A percentile compares a stretch with the other conserved stretches of the same genome.
phyloP scores from a whole-genome alignment of 257 asterid genomes.

The Jaltomata sinuosa region DNA sequence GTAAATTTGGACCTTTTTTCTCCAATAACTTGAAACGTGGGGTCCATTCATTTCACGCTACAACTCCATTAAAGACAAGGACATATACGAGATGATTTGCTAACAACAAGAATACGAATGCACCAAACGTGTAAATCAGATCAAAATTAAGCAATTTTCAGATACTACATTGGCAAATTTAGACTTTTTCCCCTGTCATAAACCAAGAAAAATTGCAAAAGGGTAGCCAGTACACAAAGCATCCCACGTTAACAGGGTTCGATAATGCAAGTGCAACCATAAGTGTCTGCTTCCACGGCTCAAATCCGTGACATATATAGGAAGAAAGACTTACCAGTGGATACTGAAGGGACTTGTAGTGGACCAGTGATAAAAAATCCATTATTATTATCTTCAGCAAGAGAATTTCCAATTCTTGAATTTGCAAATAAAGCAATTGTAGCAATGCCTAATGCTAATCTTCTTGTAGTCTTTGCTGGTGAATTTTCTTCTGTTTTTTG shows the following conservation, averaged over 20 bases:
- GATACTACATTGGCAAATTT: neutral
- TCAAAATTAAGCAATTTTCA: neutral
- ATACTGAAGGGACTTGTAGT: constrained; percentile 35
- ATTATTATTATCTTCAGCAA: constrained; percentile 63
- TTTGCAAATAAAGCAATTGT: constrained; percentile 17
- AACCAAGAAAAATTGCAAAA: too few relatives aligned
- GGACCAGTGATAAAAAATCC: constrained; percentile 62
- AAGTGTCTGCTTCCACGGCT: too few relatives aligned
- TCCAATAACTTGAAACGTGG: neutral
- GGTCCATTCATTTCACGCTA: neutral
- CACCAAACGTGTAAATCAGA: neutral
- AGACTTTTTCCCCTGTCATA: neutral
- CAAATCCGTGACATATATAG: too few relatives aligned
- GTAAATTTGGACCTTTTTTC: neutral
- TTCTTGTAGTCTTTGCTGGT: constrained; percentile 23
- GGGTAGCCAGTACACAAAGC: too few relatives aligned
- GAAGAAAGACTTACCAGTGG: neutral
- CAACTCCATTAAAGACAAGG: neutral
- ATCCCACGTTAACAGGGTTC: too few relatives aligned
- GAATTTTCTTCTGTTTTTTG: neutral
- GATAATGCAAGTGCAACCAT: too few relatives aligned
- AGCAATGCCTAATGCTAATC: constrained; percentile 36
- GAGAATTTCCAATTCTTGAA: constrained; percentile 19
- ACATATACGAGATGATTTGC: too few relatives aligned
- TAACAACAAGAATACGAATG: neutral